Percentiles rank a stretch among this genome's conserved stretches.
Conservation (phyloP, 306 rosid genomes). For the Rosa lucieae region DNA sequence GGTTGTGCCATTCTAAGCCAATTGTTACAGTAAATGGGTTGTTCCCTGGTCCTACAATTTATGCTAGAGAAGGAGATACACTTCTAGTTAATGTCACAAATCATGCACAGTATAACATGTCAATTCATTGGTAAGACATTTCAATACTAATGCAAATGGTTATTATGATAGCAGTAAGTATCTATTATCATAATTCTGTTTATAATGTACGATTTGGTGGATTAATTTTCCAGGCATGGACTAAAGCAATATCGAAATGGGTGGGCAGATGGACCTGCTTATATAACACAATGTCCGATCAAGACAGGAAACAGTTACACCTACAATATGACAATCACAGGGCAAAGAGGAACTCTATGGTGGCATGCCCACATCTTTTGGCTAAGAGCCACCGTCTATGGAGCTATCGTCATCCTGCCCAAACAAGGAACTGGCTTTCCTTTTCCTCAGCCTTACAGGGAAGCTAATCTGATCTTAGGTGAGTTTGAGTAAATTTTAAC, state of each 20-base stretch:
- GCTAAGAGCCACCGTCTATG: constrained; percentile 45
- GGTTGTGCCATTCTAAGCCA: constrained; percentile 38
- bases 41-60: constrained; percentile 43
- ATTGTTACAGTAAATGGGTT: constrained; percentile 38
- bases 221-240: constrained; percentile 33
- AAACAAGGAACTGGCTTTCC: constrained; percentile 28
- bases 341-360: constrained; percentile 41
- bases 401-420: constrained; percentile 32
- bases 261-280: constrained; percentile 47
- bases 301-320: constrained; percentile 29
- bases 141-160: too few relatives aligned
- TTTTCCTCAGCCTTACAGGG: constrained; percentile 33
- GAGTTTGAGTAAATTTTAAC: neutral
- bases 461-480: constrained; percentile 28
- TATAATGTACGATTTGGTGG: neutral
- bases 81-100: constrained; percentile 34
- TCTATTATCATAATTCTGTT: too few relatives aligned
- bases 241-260: constrained; percentile 39
- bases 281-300: constrained; percentile 41
- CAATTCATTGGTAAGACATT: constrained; percentile 36
- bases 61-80: constrained; percentile 38
- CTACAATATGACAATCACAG: constrained; percentile 32
- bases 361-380: constrained; percentile 45
- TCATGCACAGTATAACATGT: constrained; percentile 36
- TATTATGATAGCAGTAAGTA: too few relatives aligned